Percentiles rank a stretch among this genome's conserved stretches.
Evolutionary conservation across 2,329 filamentous ascomycete genomes (phyloP).

Genomic region (Septoria petroselini): DNA sequence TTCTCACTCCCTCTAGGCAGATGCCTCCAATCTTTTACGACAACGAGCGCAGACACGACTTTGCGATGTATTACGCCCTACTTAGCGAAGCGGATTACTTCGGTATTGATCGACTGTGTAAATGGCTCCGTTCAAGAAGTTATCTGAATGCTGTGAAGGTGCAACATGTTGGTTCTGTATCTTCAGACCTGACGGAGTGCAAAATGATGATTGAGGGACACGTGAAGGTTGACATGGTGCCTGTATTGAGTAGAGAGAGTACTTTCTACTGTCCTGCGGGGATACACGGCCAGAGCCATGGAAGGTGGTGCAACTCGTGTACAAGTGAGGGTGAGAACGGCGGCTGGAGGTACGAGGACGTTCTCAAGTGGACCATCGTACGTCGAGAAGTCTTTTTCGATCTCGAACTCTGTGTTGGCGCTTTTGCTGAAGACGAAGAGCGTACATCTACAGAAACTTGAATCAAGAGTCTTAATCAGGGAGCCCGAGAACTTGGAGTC

Average conservation of each 20-base stretch:
- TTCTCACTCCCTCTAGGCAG: no score
- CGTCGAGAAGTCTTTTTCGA: constrained; percentile 2
- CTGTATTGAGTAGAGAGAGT: background rate
- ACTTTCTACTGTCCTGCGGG: background rate
- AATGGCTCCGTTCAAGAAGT: no score
- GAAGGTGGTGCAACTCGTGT: background rate
- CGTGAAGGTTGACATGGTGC: background rate
- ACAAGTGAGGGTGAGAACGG: background rate
- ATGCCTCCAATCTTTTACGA: constrained; percentile 9
- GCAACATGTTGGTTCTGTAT: no score
- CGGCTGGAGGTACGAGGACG: background rate
- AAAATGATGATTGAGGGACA: no score
- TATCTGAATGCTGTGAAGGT: no score
- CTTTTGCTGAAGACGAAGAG: background rate
- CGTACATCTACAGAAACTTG: no score
- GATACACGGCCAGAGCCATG: background rate
- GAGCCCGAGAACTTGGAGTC: no score
- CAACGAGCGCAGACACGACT: constrained; percentile 2
- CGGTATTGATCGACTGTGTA: constrained; percentile 9
- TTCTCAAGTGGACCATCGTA: background rate
- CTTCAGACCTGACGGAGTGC: no score
- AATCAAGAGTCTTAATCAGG: no score
- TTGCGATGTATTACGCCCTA: constrained; percentile 5
- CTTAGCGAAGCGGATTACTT: constrained; percentile 10
- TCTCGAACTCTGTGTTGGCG: background rate